These are phyloP conservation scores for Apophysomyces ossiformis DNA, from an alignment of 371 early-diverging fungal genomes.

Conservation along the genomic window DNA sequence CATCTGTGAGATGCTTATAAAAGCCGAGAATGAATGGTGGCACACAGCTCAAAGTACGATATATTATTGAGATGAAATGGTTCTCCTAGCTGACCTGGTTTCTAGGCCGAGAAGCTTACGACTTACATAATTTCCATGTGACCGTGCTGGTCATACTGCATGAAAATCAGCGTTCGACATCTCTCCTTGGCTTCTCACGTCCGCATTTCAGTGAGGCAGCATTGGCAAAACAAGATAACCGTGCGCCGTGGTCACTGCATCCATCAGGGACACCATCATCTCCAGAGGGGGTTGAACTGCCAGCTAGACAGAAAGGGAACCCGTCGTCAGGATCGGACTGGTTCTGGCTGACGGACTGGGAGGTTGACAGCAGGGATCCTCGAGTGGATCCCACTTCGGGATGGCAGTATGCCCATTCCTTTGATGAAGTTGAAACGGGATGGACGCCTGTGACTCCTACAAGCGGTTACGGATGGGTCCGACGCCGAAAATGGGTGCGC, in stretches of 20 bases:
- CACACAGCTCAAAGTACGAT: conserved; percentile 6
- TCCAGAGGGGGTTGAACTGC: conserved; percentile 60
- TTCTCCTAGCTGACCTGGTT: neutral
- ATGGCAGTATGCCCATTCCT: conserved; percentile 73
- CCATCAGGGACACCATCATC: conserved; percentile 56
- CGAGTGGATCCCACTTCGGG: conserved; percentile 65
- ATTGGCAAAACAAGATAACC: conserved; percentile 53
- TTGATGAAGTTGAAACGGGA: conserved; percentile 52
- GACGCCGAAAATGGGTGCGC: conserved; percentile 79
- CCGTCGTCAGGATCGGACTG: conserved; percentile 47
- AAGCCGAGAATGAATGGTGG: conserved; percentile 58
- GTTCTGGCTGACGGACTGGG: conserved; percentile 90
- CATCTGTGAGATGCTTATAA: conserved; percentile 72
- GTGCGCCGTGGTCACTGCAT: conserved; percentile 67
- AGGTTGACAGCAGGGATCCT: conserved; percentile 69
- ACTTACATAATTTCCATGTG: conserved; percentile 62
- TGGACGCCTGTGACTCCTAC: conserved; percentile 64
- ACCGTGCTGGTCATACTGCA: conserved; percentile 66
- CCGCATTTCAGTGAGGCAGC: conserved; percentile 58
- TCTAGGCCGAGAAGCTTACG: conserved; percentile 33
- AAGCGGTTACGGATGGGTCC: conserved; percentile 67
- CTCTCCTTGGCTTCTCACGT: conserved; percentile 50
- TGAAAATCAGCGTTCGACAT: conserved; percentile 72
- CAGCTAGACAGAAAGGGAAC: conserved; percentile 23
- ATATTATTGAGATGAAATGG: neutral